Conservation (phyloP, 2,329 filamentous ascomycete genomes). For the Trichophyton verrucosum region DNA sequence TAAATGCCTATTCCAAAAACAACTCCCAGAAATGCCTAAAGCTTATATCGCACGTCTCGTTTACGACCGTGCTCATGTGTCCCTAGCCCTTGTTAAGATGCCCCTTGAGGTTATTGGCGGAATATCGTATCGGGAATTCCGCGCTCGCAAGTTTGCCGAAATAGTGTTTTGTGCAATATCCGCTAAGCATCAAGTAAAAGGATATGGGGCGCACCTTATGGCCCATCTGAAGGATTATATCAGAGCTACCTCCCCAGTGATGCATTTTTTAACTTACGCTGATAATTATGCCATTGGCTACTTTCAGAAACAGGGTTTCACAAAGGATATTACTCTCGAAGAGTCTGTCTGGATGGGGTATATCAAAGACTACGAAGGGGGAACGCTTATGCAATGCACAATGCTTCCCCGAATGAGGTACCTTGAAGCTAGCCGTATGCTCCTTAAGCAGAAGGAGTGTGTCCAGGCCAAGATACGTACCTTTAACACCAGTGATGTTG, state of each 20-base stretch:
- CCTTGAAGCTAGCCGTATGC: constrained; percentile 81
- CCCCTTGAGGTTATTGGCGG: constrained; percentile 84
- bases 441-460: constrained; percentile 92
- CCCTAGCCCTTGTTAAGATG: constrained; percentile 94
- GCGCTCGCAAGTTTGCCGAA: constrained; percentile 82
- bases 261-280: constrained; percentile 97
- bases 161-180: constrained; percentile 98
- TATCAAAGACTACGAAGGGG: constrained; percentile 98
- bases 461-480: constrained; percentile 91
- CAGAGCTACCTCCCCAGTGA: constrained; percentile 88
- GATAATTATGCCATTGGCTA: constrained; percentile 99
- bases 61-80: constrained; percentile 90
- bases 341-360: constrained; percentile 96
- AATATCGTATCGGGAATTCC: constrained; percentile 93
- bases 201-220: constrained; percentile 96
- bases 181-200: constrained; percentile 96
- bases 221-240: constrained; percentile 96
- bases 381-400: constrained; percentile 97
- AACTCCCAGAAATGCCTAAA: constrained; percentile 97
- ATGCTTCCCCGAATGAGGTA: constrained; percentile 95
- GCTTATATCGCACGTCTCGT: constrained; percentile 96
- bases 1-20: constrained; percentile 97
- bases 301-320: constrained; percentile 98
- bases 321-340: constrained; percentile 91
- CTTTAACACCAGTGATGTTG: constrained; percentile 73